These are phyloP conservation scores for Rugonectria rugulosa DNA, from an alignment of 2,329 filamentous ascomycete genomes.

Conservation along the genomic window DNA sequence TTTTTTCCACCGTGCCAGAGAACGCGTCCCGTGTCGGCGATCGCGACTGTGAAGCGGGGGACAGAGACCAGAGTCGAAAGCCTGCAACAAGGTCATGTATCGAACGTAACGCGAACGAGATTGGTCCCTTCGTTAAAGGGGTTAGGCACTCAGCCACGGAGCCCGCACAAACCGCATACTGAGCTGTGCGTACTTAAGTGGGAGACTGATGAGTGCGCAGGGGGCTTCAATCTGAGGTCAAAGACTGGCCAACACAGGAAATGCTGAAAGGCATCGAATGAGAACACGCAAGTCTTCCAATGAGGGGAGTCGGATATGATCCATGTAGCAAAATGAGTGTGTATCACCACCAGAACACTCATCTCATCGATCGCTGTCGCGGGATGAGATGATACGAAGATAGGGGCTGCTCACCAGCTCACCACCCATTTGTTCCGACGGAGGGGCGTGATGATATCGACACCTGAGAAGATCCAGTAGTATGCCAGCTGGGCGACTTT, in stretches of 20 bases:
- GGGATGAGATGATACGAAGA: neutral
- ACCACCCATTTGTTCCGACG: neutral
- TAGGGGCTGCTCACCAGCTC: neutral
- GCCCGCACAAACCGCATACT: constrained; percentile 1
- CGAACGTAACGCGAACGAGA: constrained; percentile 32
- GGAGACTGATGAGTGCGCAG: constrained; percentile 12
- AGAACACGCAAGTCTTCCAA: constrained; percentile 4
- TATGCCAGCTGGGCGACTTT: neutral
- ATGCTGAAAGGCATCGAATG: neutral
- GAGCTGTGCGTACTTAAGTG: constrained; percentile 10
- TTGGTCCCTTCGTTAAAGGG: constrained; percentile 38
- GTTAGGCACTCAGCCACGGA: constrained; percentile 34
- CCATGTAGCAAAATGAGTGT: constrained; percentile 1
- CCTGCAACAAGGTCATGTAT: constrained; percentile 23
- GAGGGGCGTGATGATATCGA: neutral
- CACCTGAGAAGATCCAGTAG: neutral
- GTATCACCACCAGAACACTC: constrained; percentile 9
- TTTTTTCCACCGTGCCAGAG: neutral
- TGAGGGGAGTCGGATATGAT: constrained; percentile 9
- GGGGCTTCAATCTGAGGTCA: constrained; percentile 5
- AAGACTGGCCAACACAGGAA: constrained; percentile 1
- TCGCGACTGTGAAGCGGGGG: too few species aligned
- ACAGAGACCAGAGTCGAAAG: constrained; percentile 31
- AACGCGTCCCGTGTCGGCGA: too few species aligned
- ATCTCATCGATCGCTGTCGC: neutral